A percentile compares a stretch with the other conserved stretches of the same genome.
Conservation (phyloP, 2,329 filamentous ascomycete genomes). For the Capronia epimyces region DNA sequence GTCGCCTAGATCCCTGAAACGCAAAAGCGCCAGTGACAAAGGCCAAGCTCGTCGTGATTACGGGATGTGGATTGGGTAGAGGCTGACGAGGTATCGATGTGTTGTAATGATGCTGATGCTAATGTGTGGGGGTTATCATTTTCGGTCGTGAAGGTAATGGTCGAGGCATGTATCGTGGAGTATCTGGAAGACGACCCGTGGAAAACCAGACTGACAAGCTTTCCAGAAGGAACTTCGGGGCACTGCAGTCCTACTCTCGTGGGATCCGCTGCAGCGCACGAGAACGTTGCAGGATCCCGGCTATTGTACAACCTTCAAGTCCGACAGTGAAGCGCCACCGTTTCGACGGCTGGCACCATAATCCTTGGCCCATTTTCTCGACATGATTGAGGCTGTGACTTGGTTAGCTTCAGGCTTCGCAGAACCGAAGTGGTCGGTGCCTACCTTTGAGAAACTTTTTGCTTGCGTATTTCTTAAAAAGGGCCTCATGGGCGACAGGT, state of each 20-base stretch:
- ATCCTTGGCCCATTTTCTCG: slow-evolving; percentile 89
- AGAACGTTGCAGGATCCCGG: neutral
- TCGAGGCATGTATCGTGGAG: slow-evolving; percentile 17
- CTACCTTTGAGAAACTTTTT: slow-evolving; percentile 99
- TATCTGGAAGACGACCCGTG: slow-evolving; percentile 4
- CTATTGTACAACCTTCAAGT: slow-evolving; percentile 22
- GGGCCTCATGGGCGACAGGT: slow-evolving; percentile 88
- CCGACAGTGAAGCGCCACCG: slow-evolving; percentile 19
- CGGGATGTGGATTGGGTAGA: slow-evolving; percentile 1
- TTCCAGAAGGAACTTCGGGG: slow-evolving; percentile 2
- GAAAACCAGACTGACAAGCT: neutral
- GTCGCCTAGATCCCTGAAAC: slow-evolving; percentile 3
- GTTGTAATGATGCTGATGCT: slow-evolving; percentile 23
- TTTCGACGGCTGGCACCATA: slow-evolving; percentile 39
- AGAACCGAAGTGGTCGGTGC: slow-evolving; percentile 24
- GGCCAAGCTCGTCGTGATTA: slow-evolving; percentile 6
- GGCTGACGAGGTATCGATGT: slow-evolving; percentile 10
- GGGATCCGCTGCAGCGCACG: neutral
- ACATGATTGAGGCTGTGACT: slow-evolving; percentile 72
- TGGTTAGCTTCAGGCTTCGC: slow-evolving; percentile 27
- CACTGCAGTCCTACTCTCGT: neutral
- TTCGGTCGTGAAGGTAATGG: slow-evolving; percentile 20
- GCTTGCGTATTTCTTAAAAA: slow-evolving; percentile 99
- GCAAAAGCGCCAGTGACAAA: slow-evolving; percentile 5
- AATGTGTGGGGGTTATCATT: slow-evolving; percentile 20